Evolutionary conservation across 2,329 filamentous ascomycete species (phyloP), one percentile per base, ranked within the genome.

Genomic region (Fusarium metavorans): DNA sequence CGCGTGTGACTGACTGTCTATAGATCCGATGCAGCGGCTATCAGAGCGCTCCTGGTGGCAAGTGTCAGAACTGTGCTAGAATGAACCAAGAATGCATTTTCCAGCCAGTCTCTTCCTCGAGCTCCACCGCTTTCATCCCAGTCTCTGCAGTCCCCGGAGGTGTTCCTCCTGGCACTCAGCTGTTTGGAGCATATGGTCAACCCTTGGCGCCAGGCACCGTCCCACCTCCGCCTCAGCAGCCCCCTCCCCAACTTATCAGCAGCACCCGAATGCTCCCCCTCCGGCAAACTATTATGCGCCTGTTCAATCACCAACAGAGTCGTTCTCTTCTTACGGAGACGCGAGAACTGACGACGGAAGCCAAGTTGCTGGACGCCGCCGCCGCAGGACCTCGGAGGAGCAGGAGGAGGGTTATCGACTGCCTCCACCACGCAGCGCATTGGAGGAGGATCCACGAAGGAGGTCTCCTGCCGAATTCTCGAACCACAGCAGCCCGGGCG

Each of bases 1-100:
- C 43, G 37, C n/a, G 34, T 56, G 32, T 56, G 35, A 48, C 69
- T 74, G 58, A 78, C 56, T 52, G 60, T 39, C 3, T 45, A 20
- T 68, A 91, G 89, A 91, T 91, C 72, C 88, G 89, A 41, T 91
- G 89, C 82, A 91, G 88, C 70, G 89, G 89, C 32, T 90, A 90
- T 72, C 87, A 89, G 68, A 90, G 88, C 71, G 88, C 88, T 0
- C 87, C 87, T 0, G 89, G 89, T 23, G 89, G 89, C 13, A 90
- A 90, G 73, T 91, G 89, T 74, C 87, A 88, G 64, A 91, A 91
- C 75, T 91, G 89, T 76, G 88, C 89, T 43, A 88, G 90, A 71
- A 90, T 90, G 82, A 89, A 89, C 58, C 89, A 91, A 74, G 89
- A 91, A 70, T 91, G 89, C 69, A 85, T 91, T 16, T 91, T 91